phyloP scores from a whole-genome alignment of 164 flowering plant genomes.

The Umbilicus rupestris region DNA sequence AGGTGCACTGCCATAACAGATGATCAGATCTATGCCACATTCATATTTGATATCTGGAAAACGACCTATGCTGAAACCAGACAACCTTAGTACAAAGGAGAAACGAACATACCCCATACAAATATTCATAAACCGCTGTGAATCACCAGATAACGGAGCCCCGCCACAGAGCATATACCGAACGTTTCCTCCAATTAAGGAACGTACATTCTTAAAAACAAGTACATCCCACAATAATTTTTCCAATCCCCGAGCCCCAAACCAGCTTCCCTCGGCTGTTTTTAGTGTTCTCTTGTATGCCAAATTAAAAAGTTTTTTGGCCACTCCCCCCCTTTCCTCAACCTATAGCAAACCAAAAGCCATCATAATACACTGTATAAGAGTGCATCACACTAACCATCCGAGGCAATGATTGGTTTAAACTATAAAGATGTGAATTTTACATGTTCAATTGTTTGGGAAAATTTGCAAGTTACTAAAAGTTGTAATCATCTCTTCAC shows the following conservation, averaged over 20 bases:
- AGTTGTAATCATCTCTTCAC: neutral
- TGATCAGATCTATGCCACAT: neutral
- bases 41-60: neutral
- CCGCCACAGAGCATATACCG: slow-evolving; percentile 90
- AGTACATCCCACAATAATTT: slow-evolving; percentile 54
- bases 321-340: slow-evolving; percentile 69
- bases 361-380: neutral
- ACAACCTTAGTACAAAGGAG: neutral
- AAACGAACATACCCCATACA: slow-evolving; percentile 69
- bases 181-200: slow-evolving; percentile 65
- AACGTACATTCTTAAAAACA: slow-evolving; percentile 51
- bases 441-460: neutral
- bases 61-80: neutral
- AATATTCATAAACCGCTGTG: slow-evolving; percentile 82
- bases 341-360: slow-evolving; percentile 32
- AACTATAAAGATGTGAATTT: neutral
- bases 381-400: neutral
- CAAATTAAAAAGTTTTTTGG: slow-evolving; percentile 53
- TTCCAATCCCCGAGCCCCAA: slow-evolving; percentile 94
- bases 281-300: slow-evolving; percentile 63
- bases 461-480: neutral
- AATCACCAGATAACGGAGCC: slow-evolving; percentile 82
- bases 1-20: slow-evolving; percentile 41
- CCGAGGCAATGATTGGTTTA: too few species aligned
- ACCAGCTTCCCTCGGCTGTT: slow-evolving; percentile 83